Conservation (phyloP, 306 rosid species). For the Lathyrus sativus region DNA sequence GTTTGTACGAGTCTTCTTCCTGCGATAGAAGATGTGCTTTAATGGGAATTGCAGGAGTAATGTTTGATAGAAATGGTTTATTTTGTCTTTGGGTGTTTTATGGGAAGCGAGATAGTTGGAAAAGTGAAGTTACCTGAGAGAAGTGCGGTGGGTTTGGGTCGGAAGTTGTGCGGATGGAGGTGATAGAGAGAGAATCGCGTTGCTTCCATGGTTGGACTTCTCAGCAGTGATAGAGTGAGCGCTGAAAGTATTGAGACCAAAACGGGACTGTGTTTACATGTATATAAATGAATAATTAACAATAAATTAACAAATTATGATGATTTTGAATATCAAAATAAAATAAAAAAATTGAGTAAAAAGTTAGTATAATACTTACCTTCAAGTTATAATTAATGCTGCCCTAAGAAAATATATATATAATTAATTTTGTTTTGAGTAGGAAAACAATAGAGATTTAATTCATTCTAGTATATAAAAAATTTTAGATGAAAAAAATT, state of each 20-base stretch:
- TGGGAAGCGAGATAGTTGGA: not conserved
- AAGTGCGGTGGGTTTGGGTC: constrained; percentile 23
- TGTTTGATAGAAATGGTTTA: not conserved
- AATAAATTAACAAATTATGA: too few species aligned
- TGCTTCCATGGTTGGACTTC: constrained; percentile 71
- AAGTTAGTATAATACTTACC: too few species aligned
- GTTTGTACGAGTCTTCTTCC: constrained; percentile 44
- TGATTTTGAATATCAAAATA: too few species aligned
- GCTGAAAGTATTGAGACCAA: not conserved
- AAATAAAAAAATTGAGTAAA: too few species aligned
- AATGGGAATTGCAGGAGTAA: not conserved
- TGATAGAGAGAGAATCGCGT: constrained; percentile 49
- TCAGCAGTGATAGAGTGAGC: constrained; percentile 1
- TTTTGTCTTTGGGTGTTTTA: not conserved
- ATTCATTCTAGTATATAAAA: too few species aligned
- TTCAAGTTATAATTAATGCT: too few species aligned
- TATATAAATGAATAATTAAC: too few species aligned
- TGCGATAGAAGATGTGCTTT: constrained; percentile 28
- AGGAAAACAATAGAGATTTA: too few species aligned
- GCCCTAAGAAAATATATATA: too few species aligned
- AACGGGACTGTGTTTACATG: not conserved
- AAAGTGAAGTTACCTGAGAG: constrained; percentile 54
- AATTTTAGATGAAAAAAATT: too few species aligned
- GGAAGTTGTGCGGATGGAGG: constrained; percentile 44
- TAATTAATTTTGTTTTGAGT: too few species aligned